These are phyloP conservation scores for Rhodamnia rubescens DNA, from an alignment of 345 rosid species.

Conservation along the genomic window DNA sequence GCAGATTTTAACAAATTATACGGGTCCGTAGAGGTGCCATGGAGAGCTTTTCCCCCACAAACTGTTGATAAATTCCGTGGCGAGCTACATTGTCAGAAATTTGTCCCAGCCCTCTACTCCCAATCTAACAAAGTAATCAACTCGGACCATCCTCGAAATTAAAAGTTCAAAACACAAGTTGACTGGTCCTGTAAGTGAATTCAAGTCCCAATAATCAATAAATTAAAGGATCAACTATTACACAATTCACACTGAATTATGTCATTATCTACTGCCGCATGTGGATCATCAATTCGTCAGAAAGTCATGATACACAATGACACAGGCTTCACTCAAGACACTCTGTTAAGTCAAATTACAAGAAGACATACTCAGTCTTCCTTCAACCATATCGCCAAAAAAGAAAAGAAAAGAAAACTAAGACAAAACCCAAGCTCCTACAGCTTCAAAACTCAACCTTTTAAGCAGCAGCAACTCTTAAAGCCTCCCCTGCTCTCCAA, in stretches of 20 bases:
- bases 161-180: background rate
- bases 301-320: background rate
- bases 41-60: background rate
- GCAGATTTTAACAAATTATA: background rate
- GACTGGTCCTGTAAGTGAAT: background rate
- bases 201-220: background rate
- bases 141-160: background rate
- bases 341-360: background rate
- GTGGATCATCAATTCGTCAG: background rate
- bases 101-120: background rate
- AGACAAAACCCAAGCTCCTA: background rate
- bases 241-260: background rate
- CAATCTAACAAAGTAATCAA: background rate
- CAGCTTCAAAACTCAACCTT: background rate
- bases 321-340: background rate
- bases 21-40: background rate
- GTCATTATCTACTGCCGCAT: background rate
- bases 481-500: background rate
- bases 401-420: background rate
- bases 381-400: background rate
- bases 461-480: background rate
- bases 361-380: background rate
- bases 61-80: background rate
- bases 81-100: background rate
- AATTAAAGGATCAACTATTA: background rate